Base-by-base conservation (phyloP, 345 rosid species). In the Xanthoceras sorbifolium region DNA sequence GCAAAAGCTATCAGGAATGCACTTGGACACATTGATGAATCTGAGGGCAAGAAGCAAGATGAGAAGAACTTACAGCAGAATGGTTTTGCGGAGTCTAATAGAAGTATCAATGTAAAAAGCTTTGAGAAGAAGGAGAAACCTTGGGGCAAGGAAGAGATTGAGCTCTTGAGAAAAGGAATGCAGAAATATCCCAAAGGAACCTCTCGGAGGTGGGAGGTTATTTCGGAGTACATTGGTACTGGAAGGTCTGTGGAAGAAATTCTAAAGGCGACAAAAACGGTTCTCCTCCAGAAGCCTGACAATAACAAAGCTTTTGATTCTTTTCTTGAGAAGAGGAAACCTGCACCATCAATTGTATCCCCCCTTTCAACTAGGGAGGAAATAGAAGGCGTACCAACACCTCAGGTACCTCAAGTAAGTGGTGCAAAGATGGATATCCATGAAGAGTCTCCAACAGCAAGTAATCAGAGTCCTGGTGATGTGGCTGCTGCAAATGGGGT, bases 211-310 rank as follows among this genome's bases (percentile, higher is more conserved):
- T 97, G 99, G 99, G 99, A 94, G 81, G 98, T 97, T 74, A 80
- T 97, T 73, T 94, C 99, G 12, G 99, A 92, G 74, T 97, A 86
- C 84, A 89, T 97, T 11, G 98, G 97, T 67, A 92, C 97, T 6
- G 94, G 87, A 67, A 90, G 99, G 85, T 88, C 97, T 28, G 98
- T 97, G 57, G 99, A 94, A 76, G 99, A 97, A 82, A 91, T 97
- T 77, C 80, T 94, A 22, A 93, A 91, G 87, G 99, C 98, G 76
- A 97, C 97, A 17, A 94, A 92, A 87, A 92, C 96, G 1, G 97
- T 97, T 52, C 99, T 97, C 50, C 97, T 92, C 48, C 97, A 94
- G 78, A 97, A 94, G 89, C 99, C 99, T 9, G 98, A 97, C 76
- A 69, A 89, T 63, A 73, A 92, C 17, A 97, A 90, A 88, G 98